Percentiles rank a stretch among this genome's conserved stretches.
Evolutionary conservation across 345 rosid species (phyloP).

Genomic region (Lumnitzera littorea): DNA sequence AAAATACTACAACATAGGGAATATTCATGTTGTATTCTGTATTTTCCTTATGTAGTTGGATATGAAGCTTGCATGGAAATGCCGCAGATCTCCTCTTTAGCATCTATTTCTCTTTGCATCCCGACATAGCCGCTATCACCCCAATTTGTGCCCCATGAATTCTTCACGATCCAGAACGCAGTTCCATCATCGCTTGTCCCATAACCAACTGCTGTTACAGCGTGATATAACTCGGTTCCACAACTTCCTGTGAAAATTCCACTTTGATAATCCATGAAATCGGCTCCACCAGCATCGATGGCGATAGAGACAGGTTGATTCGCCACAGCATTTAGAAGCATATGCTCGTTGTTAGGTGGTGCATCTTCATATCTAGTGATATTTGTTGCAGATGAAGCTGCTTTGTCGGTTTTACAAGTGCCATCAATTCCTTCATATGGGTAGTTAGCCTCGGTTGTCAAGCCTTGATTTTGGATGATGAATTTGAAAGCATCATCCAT

Average conservation of each 20-base stretch:
- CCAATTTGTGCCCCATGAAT: conserved; percentile 50
- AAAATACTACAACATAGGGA: too few relatives aligned
- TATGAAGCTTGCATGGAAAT: background rate
- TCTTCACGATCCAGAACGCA: conserved; percentile 48
- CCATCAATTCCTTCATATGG: conserved; percentile 30
- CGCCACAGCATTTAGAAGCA: conserved; percentile 34
- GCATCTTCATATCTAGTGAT: conserved; percentile 27
- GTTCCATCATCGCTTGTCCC: conserved; percentile 25
- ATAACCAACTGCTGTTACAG: conserved; percentile 39
- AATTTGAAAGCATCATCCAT: conserved; percentile 30
- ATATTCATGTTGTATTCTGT: too few relatives aligned
- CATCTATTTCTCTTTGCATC: conserved; percentile 29
- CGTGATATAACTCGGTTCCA: conserved; percentile 25
- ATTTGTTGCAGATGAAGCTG: conserved; percentile 5
- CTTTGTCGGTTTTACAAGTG: conserved; percentile 15
- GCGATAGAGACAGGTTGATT: conserved; percentile 42
- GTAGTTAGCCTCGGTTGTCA: conserved; percentile 28
- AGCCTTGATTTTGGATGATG: conserved; percentile 26
- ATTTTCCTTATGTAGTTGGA: background rate
- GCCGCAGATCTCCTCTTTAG: conserved; percentile 42
- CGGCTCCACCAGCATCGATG: conserved; percentile 14
- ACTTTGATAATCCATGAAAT: conserved; percentile 20
- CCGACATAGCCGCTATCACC: conserved; percentile 44
- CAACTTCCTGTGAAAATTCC: conserved; percentile 36
- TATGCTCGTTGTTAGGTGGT: conserved; percentile 29